These are phyloP conservation scores for Ustilago tritici DNA, from an alignment of 1,284 basidiomycete species.

Conservation along the genomic window DNA sequence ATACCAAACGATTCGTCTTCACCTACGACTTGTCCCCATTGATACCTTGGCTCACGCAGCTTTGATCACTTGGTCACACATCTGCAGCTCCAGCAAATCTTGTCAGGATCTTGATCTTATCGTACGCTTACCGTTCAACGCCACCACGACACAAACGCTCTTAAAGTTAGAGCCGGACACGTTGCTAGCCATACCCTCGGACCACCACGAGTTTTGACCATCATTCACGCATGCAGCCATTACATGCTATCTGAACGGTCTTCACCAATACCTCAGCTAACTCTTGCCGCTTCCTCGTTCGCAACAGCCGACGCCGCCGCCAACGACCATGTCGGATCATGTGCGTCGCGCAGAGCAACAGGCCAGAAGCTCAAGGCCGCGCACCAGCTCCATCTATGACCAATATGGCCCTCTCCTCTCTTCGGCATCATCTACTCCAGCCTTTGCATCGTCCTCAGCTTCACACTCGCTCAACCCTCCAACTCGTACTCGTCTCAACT, in stretches of 20 bases:
- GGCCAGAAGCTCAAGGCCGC: constrained; percentile 21
- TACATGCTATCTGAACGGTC: neutral
- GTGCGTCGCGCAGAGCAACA: constrained; percentile 22
- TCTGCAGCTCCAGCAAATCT: neutral
- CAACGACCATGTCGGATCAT: constrained; percentile 30
- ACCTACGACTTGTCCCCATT: constrained; percentile 1
- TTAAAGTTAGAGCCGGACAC: no score
- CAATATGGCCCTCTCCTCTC: constrained; percentile 18
- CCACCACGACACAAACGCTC: no score
- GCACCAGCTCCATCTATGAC: constrained; percentile 34
- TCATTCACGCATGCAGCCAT: constrained; percentile 16
- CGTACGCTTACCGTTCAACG: no score
- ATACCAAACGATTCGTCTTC: constrained; percentile 2
- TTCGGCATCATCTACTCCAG: constrained; percentile 18
- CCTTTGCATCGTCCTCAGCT: constrained; percentile 12
- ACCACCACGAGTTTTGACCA: no score
- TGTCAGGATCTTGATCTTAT: no score
- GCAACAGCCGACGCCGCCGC: neutral
- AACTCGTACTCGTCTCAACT: constrained; percentile 30
- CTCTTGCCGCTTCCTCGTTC: neutral
- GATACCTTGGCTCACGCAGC: neutral
- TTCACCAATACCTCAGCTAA: neutral
- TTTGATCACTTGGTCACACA: neutral
- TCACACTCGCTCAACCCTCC: constrained; percentile 13
- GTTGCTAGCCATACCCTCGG: no score